Conservation (phyloP, 2,329 filamentous ascomycete species). For the Cadophora gregata region DNA sequence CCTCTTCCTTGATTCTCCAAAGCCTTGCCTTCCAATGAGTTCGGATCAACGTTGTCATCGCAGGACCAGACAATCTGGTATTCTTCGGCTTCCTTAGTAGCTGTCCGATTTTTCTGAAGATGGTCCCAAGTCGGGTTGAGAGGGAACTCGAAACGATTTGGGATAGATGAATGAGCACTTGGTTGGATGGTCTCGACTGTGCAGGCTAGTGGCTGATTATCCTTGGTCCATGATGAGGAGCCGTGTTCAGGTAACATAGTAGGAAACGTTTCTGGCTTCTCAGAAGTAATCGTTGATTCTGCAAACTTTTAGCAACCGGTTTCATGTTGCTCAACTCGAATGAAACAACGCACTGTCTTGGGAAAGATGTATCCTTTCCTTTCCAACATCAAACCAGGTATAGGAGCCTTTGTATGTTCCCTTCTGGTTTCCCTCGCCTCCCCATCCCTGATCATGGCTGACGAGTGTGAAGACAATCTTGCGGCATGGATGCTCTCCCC, state of each 20-base stretch:
- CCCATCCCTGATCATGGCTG: conserved; percentile 66
- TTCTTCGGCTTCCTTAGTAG: conserved; percentile 49
- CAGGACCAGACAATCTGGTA: conserved; percentile 61
- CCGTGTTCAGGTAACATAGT: conserved; percentile 4
- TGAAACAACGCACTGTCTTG: conserved; percentile 36
- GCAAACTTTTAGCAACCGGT: background rate
- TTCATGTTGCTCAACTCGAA: too few species aligned
- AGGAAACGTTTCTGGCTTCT: background rate
- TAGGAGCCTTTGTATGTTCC: conserved; percentile 56
- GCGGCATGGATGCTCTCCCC: conserved; percentile 54
- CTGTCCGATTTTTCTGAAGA: conserved; percentile 54
- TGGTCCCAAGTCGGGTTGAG: conserved; percentile 45
- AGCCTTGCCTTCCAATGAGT: conserved; percentile 48
- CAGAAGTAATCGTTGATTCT: background rate
- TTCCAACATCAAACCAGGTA: conserved; percentile 69
- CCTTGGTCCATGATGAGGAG: background rate
- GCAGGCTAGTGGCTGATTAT: conserved; percentile 10
- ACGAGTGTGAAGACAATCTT: conserved; percentile 66
- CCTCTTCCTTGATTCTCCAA: conserved; percentile 55
- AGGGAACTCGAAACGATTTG: conserved; percentile 46
- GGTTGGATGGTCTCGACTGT: conserved; percentile 27
- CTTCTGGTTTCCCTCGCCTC: conserved; percentile 42
- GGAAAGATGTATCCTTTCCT: conserved; percentile 59
- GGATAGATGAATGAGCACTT: background rate
- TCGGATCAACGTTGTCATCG: conserved; percentile 54